phyloP scores from a whole-genome alignment of 2,329 filamentous ascomycete genomes.

The Curvularia spicifera region DNA sequence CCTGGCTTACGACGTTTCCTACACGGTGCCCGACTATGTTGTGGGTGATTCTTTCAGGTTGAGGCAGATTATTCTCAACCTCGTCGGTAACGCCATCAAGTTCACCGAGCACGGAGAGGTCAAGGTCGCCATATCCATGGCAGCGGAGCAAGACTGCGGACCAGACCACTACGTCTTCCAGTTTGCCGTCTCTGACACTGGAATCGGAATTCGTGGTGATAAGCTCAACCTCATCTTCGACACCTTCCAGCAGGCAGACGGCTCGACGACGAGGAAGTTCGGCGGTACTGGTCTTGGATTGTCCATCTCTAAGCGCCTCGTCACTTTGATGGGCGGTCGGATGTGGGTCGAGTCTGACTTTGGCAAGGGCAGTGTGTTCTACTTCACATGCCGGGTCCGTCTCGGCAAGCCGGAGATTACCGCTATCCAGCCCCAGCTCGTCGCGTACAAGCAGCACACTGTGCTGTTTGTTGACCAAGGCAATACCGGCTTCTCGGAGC shows the following conservation, averaged over 20 bases:
- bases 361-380: slow-evolving; percentile 91
- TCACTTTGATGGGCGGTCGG: slow-evolving; percentile 94
- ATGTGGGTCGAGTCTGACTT: slow-evolving; percentile 95
- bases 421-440: slow-evolving; percentile 80
- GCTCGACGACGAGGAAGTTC: slow-evolving; percentile 94
- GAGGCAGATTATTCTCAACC: slow-evolving; percentile 93
- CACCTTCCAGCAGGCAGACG: slow-evolving; percentile 98
- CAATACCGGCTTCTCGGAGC: slow-evolving; percentile 74
- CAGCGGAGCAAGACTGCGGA: slow-evolving; percentile 68
- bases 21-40: slow-evolving; percentile 91
- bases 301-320: slow-evolving; percentile 92
- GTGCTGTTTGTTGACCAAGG: slow-evolving; percentile 95
- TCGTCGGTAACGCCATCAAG: slow-evolving; percentile 98
- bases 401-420: slow-evolving; percentile 79
- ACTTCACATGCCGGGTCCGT: slow-evolving; percentile 92
- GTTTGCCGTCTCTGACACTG: slow-evolving; percentile 94
- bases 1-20: slow-evolving; percentile 91
- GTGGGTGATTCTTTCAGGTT: slow-evolving; percentile 96
- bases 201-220: slow-evolving; percentile 93
- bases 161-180: slow-evolving; percentile 89
- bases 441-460: slow-evolving; percentile 89
- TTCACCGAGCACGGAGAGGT: slow-evolving; percentile 98
- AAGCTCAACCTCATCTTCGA: slow-evolving; percentile 98
- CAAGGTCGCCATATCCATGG: slow-evolving; percentile 84
- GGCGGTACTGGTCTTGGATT: slow-evolving; percentile 92